Evolutionary conservation across 116 monocot species (phyloP).

Genomic region (Trichopus zeylanicus): DNA sequence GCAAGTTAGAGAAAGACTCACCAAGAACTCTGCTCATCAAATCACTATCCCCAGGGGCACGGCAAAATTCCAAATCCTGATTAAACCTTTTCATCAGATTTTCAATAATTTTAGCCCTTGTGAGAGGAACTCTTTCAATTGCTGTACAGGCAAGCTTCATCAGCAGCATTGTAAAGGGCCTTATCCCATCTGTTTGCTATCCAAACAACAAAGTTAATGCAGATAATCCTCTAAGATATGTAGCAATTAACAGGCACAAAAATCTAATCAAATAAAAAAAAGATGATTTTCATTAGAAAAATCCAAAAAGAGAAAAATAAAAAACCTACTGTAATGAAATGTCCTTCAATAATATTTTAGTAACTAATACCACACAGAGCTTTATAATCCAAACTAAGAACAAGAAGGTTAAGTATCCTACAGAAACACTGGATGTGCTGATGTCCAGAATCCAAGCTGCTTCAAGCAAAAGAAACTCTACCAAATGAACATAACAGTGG

Average conservation of each 20-base stretch:
- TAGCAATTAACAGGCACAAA: background rate
- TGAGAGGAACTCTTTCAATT: constrained; percentile 87
- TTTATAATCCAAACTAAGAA: too few species aligned
- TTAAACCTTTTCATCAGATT: constrained; percentile 79
- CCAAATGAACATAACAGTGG: background rate
- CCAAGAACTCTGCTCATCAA: constrained; percentile 48
- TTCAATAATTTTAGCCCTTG: constrained; percentile 63
- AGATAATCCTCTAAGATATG: background rate
- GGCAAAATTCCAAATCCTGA: constrained; percentile 91
- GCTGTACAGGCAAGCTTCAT: constrained; percentile 96
- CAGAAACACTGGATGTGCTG: too few species aligned
- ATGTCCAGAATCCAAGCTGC: too few species aligned
- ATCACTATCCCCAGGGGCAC: constrained; percentile 68
- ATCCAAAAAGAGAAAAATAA: background rate
- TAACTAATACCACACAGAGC: background rate
- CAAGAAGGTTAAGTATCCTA: too few species aligned
- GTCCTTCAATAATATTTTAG: background rate
- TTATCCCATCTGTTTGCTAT: constrained; percentile 94
- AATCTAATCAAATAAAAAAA: background rate
- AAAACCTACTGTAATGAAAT: background rate
- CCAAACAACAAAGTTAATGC: constrained; percentile 15
- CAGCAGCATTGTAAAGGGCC: constrained; percentile 95
- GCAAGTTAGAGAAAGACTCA: constrained; percentile 3
- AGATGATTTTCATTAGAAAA: too few species aligned
- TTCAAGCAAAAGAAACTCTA: too few species aligned